These are phyloP conservation scores for Jatropha curcas DNA, from an alignment of 345 rosid genomes.

Conservation along the genomic window DNA sequence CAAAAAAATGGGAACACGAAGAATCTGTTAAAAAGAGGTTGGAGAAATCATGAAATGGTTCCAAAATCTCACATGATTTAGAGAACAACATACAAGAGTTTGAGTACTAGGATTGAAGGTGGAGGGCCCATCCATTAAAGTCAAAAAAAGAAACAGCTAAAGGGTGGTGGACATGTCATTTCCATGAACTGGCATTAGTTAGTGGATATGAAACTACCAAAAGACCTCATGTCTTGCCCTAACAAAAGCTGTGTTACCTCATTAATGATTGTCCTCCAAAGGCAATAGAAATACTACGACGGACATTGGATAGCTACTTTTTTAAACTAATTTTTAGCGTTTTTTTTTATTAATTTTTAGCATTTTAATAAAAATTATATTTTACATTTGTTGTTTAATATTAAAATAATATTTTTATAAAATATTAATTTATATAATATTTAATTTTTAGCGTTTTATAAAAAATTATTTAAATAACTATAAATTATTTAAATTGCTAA, in stretches of 20 bases:
- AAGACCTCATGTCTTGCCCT: conserved; percentile 2
- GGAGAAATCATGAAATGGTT: not conserved
- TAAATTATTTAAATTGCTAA: no score
- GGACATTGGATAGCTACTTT: no score
- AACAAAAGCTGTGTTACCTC: not conserved
- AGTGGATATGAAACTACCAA: conserved; percentile 12
- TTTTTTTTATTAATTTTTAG: not conserved
- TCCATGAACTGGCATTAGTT: conserved; percentile 17
- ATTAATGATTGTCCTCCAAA: conserved; percentile 19
- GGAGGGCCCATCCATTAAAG: not conserved
- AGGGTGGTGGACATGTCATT: conserved; percentile 16
- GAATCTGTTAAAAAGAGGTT: not conserved
- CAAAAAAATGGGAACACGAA: not conserved
- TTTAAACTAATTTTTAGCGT: no score
- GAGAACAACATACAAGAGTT: no score
- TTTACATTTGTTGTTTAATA: no score
- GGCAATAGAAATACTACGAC: no score
- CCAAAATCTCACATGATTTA: not conserved
- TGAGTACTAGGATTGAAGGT: not conserved
- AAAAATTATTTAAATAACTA: no score
- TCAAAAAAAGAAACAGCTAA: not conserved
- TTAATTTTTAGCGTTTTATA: no score
- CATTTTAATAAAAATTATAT: no score
- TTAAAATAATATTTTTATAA: no score
- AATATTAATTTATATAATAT: no score